Base-by-base conservation (phyloP, 352 stramenopile genomes). In the Phytophthora parvispora region DNA sequence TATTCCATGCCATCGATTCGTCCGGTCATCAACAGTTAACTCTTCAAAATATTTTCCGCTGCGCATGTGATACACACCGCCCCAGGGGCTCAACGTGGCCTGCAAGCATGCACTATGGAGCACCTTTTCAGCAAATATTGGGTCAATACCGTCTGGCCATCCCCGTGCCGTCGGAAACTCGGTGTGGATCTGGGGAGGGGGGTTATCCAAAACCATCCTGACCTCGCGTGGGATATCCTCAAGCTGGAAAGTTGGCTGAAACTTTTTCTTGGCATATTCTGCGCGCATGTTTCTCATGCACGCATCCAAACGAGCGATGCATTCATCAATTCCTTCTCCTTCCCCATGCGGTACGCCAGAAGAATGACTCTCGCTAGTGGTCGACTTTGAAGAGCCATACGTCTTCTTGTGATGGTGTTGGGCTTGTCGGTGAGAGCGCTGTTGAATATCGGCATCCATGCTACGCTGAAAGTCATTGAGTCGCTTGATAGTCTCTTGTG, bases 1-100 rank as follows among this genome's bases (percentile, higher is more conserved):
- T 0, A 32, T 69, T 45, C 67, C 72, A 43, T 80, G 58, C 67
- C 72, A 80, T 36, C 72, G 49, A 47, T 80, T 71, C 0, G 68
- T 20, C 49, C 27, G 9, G 16, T 74, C 58, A 18, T 4, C 32
- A 24, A 31, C 10, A 20, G 5, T 25, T 10, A 67, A 15, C 3
- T 9, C 24, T 8, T 60, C 16, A 32, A 62, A 63, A 50, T 53
- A 77, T 10, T 0, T 29, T 10, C 64, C 58, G 3, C 62, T 28
- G 4, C 62, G 67, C 20, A 80, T 74, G 6, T 2, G 20, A 6
- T 34, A 13, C 7, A 64, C 63, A 22, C 3, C n/a, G 3, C 64
- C 12, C 72, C 67, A 80, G 6, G 72, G 72, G 22, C 47, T 60
- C 9, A 50, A 24, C 13, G 43, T 47, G 2, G 67, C 62, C 28